Conservation (phyloP, 1,284 basidiomycete genomes). For the Golubevia pallescens region DNA sequence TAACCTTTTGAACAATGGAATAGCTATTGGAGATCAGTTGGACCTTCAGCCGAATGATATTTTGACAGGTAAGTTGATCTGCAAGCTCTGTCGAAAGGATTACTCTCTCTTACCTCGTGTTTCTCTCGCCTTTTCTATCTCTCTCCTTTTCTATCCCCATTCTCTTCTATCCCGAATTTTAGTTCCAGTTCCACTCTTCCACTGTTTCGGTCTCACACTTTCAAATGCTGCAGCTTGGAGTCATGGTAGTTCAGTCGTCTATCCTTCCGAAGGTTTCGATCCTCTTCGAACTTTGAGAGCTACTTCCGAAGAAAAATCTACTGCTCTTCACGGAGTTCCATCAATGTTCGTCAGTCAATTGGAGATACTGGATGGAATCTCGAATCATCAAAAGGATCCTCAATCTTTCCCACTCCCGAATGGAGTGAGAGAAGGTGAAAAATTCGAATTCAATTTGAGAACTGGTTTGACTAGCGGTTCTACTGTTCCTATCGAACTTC, state of each 20-base stretch:
- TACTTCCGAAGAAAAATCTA: slow-evolving; percentile 73
- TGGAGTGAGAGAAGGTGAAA: slow-evolving; percentile 24
- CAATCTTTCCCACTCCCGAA: slow-evolving; percentile 11
- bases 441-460: slow-evolving; percentile 64
- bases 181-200: slow-evolving; percentile 73
- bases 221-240: slow-evolving; percentile 82
- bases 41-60: slow-evolving; percentile 72
- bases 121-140: neutral
- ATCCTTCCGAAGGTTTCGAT: slow-evolving; percentile 74
- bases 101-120: slow-evolving; percentile 64
- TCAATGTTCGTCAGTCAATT: slow-evolving; percentile 73
- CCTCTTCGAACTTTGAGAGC: slow-evolving; percentile 74
- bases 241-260: slow-evolving; percentile 76
- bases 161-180: too few species aligned
- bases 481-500: slow-evolving; percentile 75
- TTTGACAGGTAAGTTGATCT: slow-evolving; percentile 68
- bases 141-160: neutral
- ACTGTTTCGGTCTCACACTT: slow-evolving; percentile 83
- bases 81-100: neutral
- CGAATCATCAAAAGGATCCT: slow-evolving; percentile 57
- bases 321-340: slow-evolving; percentile 81
- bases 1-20: slow-evolving; percentile 78
- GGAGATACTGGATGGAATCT: slow-evolving; percentile 73
- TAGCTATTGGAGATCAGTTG: slow-evolving; percentile 77
- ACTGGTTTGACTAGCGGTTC: slow-evolving; percentile 82